Evolutionary conservation across 2,329 filamentous ascomycete species (phyloP), one percentile per base, ranked within the genome.

Genomic region (Sclerotiophoma versabilis): DNA sequence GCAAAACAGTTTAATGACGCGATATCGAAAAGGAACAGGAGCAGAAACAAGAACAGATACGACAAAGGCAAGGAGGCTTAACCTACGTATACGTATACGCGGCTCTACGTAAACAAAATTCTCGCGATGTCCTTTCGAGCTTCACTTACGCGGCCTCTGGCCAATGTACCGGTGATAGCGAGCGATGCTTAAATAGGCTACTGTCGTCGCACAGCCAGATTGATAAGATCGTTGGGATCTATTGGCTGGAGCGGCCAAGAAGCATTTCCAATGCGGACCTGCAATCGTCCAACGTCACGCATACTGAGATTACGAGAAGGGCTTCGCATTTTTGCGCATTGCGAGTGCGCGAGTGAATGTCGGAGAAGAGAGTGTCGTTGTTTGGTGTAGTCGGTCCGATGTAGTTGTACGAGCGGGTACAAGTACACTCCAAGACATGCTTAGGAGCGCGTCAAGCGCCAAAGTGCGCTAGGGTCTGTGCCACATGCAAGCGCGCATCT

Each of bases 71-170:
- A 25, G 29, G 26, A 11, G 25, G 14, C 8, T 26, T 20, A 15
- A 44, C 51, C 51, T 54, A 54, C 50, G 55, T 45, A 25, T 55
- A 20, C 39, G 49, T 48, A 49, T 55, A 61, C 55, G 55, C 50
- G 51, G 39, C 51, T 49, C 20, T 49, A 29, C 45, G 39, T 45
- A 49, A 47, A 36, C 52, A 37, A 32, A 32, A 26, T 43, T 49
- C 34, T 59, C 44, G 34, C 36, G 32, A 49, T 55, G 33, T 49
- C 29, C 33, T 49, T 54, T 54, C 30, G 27, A 49, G 45, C 51
- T 36, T 39, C 34, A 54, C 51, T 54, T 45, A 49, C 51, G 51
- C 51, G 51, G 39, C 51, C 45, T 49, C 30, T 38, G 38, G 38
- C 38, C 30, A 30, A 34, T 34, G 37, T n/a, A n/a, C n/a, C n/a